phyloP scores from a whole-genome alignment of 768 basidiomycete genomes.

The Tylopilus subfusipes region DNA sequence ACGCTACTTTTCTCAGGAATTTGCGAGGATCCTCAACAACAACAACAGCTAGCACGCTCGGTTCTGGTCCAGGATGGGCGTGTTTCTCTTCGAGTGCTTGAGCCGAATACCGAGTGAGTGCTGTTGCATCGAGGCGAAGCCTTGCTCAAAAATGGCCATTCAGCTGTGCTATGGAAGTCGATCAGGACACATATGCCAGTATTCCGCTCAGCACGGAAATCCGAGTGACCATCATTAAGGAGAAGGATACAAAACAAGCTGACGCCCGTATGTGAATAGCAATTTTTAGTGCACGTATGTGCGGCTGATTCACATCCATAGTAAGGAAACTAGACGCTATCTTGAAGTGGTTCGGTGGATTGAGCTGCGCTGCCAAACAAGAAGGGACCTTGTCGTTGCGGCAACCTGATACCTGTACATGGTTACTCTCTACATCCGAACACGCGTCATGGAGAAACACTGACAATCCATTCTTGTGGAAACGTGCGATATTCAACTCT shows the following conservation, averaged over 20 bases:
- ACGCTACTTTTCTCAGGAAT: conserved; percentile 1
- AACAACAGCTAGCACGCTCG: too few relatives aligned
- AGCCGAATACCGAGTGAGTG: too few relatives aligned
- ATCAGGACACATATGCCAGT: background rate
- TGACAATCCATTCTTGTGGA: background rate
- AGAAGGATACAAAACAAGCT: background rate
- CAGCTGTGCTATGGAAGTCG: background rate
- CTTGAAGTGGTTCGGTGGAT: conserved; percentile 8
- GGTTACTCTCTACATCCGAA: background rate
- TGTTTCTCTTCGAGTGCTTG: too few relatives aligned
- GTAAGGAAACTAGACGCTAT: conserved; percentile 6
- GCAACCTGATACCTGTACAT: conserved; percentile 13
- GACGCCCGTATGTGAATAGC: background rate
- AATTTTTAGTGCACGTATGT: too few relatives aligned
- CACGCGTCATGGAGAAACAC: background rate
- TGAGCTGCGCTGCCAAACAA: conserved; percentile 14
- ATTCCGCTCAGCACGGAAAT: background rate
- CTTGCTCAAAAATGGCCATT: background rate
- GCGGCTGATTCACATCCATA: background rate
- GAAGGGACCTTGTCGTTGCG: conserved; percentile 5
- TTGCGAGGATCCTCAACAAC: conserved; percentile 1
- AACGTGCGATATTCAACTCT: background rate
- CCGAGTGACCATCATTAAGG: too few relatives aligned
- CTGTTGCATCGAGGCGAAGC: too few relatives aligned
- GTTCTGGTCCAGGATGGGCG: too few relatives aligned